These are phyloP conservation scores for Arthrinium puccinioides DNA, from an alignment of 2,329 filamentous ascomycete genomes.

Conservation along the genomic window DNA sequence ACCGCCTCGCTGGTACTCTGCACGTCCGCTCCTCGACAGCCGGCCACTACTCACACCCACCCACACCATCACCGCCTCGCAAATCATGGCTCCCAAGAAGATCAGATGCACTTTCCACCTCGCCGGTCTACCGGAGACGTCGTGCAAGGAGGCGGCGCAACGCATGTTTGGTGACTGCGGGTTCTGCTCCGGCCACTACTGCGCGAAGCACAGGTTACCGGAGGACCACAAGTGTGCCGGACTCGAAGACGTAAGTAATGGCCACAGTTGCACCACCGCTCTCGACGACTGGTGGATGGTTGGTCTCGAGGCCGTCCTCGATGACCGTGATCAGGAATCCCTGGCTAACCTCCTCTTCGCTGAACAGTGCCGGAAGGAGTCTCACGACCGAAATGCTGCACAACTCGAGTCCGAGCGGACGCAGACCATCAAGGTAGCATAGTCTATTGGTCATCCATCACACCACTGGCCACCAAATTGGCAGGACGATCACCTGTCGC, in stretches of 20 bases:
- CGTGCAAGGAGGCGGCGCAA: conserved; percentile 81
- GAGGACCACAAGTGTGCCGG: conserved; percentile 92
- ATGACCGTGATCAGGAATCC: conserved; percentile 17
- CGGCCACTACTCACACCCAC: not conserved
- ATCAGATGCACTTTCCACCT: conserved; percentile 58
- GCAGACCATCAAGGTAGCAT: conserved; percentile 87
- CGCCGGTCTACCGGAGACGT: conserved; percentile 50
- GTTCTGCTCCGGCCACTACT: conserved; percentile 92
- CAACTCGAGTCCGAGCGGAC: conserved; percentile 91
- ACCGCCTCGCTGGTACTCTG: too few species aligned
- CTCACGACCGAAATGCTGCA: conserved; percentile 86
- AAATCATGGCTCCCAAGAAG: conserved; percentile 62
- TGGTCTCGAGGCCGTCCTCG: conserved; percentile 27
- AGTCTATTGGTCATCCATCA: too few species aligned
- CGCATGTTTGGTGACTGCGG: conserved; percentile 93
- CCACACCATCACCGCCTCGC: not conserved
- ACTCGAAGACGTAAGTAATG: conserved; percentile 68
- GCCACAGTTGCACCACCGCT: conserved; percentile 8
- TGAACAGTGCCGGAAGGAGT: conserved; percentile 84
- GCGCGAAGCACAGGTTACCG: conserved; percentile 86
- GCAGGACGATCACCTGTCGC: too few species aligned
- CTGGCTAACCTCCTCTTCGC: conserved; percentile 26
- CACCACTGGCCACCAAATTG: too few species aligned
- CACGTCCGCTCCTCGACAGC: too few species aligned
- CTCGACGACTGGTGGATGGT: conserved; percentile 31